These are phyloP conservation scores for Globisporangium okanoganense DNA, from an alignment of 352 stramenopile genomes.

Conservation along the genomic window DNA sequence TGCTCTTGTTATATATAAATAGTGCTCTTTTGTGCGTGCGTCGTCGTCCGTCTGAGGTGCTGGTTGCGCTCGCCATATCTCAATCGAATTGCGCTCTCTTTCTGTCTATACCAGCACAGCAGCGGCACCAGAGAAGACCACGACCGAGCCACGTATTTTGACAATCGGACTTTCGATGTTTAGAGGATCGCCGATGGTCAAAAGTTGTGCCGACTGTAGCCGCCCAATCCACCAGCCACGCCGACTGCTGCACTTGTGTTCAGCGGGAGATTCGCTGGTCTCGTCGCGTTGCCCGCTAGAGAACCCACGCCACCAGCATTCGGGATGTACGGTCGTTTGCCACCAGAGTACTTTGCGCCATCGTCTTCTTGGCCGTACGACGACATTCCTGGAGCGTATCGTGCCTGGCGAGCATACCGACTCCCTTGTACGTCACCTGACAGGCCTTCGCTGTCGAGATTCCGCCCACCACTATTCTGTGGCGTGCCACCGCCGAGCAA, in stretches of 20 bases:
- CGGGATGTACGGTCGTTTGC: conserved; percentile 45
- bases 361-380: conserved; percentile 50
- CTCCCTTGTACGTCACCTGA: conserved; percentile 46
- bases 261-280: conserved; percentile 22
- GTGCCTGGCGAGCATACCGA: conserved; percentile 75
- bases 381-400: conserved; percentile 66
- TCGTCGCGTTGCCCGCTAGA: conserved; percentile 13
- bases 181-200: conserved; percentile 22
- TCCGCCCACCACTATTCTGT: conserved; percentile 34
- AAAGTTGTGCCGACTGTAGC: conserved; percentile 81
- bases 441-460: conserved; percentile 44
- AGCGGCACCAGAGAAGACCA: not conserved
- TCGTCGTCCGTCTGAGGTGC: not conserved
- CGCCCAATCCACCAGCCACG: conserved; percentile 37
- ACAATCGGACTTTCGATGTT: not conserved
- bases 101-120: conserved; percentile 3
- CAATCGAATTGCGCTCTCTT: not conserved
- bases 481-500: conserved; percentile 55
- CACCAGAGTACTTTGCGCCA: conserved; percentile 49
- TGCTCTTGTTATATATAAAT: conserved; percentile 44
- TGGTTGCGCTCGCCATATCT: not conserved
- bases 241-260: conserved; percentile 47
- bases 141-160: not conserved
- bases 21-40: conserved; percentile 27
- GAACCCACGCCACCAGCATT: conserved; percentile 19